phyloP scores from a whole-genome alignment of 2,329 filamentous ascomycete species.

The Berkeleyomyces basicola region DNA sequence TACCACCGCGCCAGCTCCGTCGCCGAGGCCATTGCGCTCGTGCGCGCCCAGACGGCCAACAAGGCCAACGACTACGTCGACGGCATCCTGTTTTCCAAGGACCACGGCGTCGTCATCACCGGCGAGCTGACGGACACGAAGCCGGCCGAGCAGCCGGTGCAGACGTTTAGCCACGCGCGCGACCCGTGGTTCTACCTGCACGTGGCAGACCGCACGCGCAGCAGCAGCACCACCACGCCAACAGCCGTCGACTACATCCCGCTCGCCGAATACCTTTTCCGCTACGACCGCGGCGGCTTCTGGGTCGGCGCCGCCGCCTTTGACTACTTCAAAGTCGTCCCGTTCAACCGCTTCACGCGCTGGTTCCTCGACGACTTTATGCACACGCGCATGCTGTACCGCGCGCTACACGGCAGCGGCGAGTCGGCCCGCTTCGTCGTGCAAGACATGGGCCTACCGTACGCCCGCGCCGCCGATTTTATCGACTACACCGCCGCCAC shows the following conservation, averaged over 20 bases:
- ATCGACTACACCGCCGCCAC: conserved; percentile 35
- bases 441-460: conserved; percentile 48
- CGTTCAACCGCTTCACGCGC: conserved; percentile 48
- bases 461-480: conserved; percentile 33
- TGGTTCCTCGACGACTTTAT: conserved; percentile 57
- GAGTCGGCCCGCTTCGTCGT: conserved; percentile 49
- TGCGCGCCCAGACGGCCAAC: conserved; percentile 30
- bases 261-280: conserved; percentile 56
- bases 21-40: conserved; percentile 29
- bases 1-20: conserved; percentile 39
- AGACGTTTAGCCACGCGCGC: conserved; percentile 39
- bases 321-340: conserved; percentile 46
- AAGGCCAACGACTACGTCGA: conserved; percentile 51
- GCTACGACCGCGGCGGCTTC: conserved; percentile 60
- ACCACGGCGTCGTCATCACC: conserved; percentile 49
- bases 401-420: conserved; percentile 50
- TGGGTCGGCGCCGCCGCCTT: conserved; percentile 54
- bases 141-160: conserved; percentile 24
- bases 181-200: conserved; percentile 71
- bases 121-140: conserved; percentile 42
- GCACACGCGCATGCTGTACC: conserved; percentile 59
- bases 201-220: conserved; percentile 31
- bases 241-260: conserved; percentile 40
- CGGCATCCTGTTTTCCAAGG: conserved; percentile 47
- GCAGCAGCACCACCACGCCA: conserved; percentile 16